A percentile compares a stretch with the other conserved stretches of the same genome.
phyloP scores from a whole-genome alignment of 176 grass and related monocot species.

The Saccharum spontaneum region DNA sequence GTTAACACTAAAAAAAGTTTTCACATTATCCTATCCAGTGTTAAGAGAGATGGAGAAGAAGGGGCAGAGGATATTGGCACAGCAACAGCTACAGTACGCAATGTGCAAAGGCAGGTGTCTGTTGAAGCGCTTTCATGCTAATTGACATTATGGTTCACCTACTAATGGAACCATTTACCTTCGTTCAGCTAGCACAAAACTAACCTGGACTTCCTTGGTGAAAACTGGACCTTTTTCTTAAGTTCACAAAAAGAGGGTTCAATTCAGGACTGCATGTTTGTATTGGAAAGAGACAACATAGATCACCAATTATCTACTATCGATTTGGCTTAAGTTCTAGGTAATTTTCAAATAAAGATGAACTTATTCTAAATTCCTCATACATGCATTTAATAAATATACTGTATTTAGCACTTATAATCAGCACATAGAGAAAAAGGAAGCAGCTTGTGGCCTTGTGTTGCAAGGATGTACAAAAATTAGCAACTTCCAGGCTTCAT shows the following conservation, averaged over 20 bases:
- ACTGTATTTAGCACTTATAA: not conserved
- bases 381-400: not conserved
- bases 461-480: not conserved
- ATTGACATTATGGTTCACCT: not conserved
- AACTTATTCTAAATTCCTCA: not conserved
- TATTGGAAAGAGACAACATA: not conserved
- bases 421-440: not conserved
- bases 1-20: not conserved
- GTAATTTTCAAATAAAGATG: not conserved
- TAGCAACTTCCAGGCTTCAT: not conserved
- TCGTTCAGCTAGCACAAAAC: not conserved
- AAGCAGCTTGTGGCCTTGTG: not conserved
- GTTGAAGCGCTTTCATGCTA: not conserved
- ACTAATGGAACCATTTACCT: slow-evolving; percentile 3
- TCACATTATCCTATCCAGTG: not conserved
- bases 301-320: not conserved
- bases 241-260: not conserved
- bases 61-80: not conserved
- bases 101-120: not conserved
- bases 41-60: slow-evolving; percentile 7
- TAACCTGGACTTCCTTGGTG: not conserved
- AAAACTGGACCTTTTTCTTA: not conserved
- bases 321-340: not conserved
- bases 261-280: not conserved
- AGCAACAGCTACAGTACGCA: not conserved